phyloP scores from a whole-genome alignment of 2,329 filamentous ascomycete species.

The Mollisiaceae sp. region DNA sequence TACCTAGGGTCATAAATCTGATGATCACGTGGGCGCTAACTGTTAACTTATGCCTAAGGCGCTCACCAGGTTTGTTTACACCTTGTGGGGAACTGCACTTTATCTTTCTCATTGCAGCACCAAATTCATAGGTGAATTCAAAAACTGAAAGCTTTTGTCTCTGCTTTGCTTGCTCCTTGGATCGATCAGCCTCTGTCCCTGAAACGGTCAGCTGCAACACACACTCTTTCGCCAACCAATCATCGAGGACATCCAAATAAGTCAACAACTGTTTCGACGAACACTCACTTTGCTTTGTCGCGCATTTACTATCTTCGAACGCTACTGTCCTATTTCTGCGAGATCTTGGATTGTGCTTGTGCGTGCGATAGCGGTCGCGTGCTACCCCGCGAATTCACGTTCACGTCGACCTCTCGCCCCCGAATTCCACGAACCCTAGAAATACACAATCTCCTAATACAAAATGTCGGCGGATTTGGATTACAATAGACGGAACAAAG shows the following conservation, averaged over 20 bases:
- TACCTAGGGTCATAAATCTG: too few species aligned
- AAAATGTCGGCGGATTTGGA: slow-evolving; percentile 53
- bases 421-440: slow-evolving; percentile 3
- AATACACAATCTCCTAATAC: slow-evolving; percentile 2
- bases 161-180: neutral
- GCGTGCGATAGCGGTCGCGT: slow-evolving; percentile 18
- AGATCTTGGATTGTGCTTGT: slow-evolving; percentile 12
- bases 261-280: neutral
- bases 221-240: slow-evolving; percentile 2
- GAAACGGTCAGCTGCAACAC: neutral
- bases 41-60: too few species aligned
- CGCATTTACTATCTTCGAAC: neutral
- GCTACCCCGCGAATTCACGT: slow-evolving; percentile 24
- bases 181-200: neutral
- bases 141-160: neutral
- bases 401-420: neutral
- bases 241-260: neutral
- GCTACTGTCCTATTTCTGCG: neutral
- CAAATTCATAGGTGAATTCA: slow-evolving; percentile 1
- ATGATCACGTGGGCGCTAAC: too few species aligned
- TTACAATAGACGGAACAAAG: slow-evolving; percentile 82
- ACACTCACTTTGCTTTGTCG: neutral
- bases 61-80: neutral
- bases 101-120: neutral
- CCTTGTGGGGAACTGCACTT: neutral